A percentile compares a stretch with the other conserved stretches of the same genome.
Conservation (phyloP, 208 protist genomes). For the Trypanosoma lewisi region DNA sequence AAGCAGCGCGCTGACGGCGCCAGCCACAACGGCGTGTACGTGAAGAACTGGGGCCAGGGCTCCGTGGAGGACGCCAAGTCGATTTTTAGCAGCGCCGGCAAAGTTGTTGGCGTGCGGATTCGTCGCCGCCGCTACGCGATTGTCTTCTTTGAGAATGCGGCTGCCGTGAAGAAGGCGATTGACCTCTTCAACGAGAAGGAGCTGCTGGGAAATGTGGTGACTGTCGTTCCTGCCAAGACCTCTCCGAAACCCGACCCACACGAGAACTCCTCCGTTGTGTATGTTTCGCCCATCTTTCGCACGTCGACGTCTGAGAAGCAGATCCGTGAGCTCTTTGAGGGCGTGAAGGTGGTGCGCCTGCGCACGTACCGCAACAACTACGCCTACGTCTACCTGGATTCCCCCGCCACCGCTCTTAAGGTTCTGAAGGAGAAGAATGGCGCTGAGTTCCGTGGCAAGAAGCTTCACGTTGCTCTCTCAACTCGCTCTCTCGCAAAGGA, state of each 20-base stretch:
- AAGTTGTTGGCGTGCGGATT: constrained; percentile 53
- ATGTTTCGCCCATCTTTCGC: constrained; percentile 83
- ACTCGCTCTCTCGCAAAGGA: constrained; percentile 74
- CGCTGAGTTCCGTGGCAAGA: constrained; percentile 71
- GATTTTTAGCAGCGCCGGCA: constrained; percentile 60
- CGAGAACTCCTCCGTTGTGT: constrained; percentile 70
- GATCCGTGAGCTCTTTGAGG: constrained; percentile 67
- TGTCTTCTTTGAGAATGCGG: constrained; percentile 78
- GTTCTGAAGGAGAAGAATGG: constrained; percentile 81
- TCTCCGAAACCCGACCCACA: constrained; percentile 74
- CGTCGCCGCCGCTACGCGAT: constrained; percentile 79
- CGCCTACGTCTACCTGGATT: constrained; percentile 78
- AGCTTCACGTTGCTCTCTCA: constrained; percentile 60
- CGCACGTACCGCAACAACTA: constrained; percentile 84
- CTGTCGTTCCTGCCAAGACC: constrained; percentile 68
- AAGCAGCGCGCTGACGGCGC: constrained; percentile 33
- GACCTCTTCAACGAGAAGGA: constrained; percentile 88
- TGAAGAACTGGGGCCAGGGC: constrained; percentile 83
- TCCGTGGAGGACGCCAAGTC: constrained; percentile 59
- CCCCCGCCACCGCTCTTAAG: constrained; percentile 58
- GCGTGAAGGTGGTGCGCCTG: constrained; percentile 68
- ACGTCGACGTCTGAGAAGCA: constrained; percentile 59
- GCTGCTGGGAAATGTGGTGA: constrained; percentile 59
- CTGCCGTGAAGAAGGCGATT: constrained; percentile 85
- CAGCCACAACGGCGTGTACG: constrained; percentile 73